Conservation (phyloP, 2,329 filamentous ascomycete genomes). For the Exutisphaerella laricina region DNA sequence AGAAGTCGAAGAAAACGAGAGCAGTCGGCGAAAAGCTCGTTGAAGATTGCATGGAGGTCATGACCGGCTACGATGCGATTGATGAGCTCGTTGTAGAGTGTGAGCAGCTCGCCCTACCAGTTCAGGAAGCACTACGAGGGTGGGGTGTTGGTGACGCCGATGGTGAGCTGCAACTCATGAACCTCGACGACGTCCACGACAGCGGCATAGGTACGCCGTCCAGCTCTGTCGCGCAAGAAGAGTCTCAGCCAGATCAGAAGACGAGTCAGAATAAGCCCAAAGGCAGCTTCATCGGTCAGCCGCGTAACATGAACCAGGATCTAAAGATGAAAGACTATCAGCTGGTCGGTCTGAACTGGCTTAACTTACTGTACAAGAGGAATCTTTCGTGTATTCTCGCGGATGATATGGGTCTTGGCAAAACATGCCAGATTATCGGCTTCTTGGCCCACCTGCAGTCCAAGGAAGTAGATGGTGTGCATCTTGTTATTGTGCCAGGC, state of each 20-base stretch:
- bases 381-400: conserved; percentile 84
- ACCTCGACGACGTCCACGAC: conserved; percentile 52
- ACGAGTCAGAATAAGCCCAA: conserved; percentile 41
- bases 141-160: conserved; percentile 61
- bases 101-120: conserved; percentile 63
- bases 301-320: conserved; percentile 67
- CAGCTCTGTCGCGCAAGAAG: conserved; percentile 32
- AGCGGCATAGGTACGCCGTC: conserved; percentile 62
- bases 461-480: conserved; percentile 60
- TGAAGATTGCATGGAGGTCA: conserved; percentile 65
- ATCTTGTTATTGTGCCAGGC: conserved; percentile 84
- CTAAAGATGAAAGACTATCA: conserved; percentile 88
- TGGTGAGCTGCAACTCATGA: conserved; percentile 57
- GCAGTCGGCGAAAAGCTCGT: conserved; percentile 62
- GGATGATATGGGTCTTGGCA: conserved; percentile 93
- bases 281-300: conserved; percentile 56
- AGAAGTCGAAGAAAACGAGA: conserved; percentile 43
- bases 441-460: conserved; percentile 80
- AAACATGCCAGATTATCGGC: conserved; percentile 94
- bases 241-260: conserved; percentile 18
- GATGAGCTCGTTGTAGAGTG: conserved; percentile 75
- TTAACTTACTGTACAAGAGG: conserved; percentile 74
- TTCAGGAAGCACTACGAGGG: conserved; percentile 58
- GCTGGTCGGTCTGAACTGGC: conserved; percentile 90
- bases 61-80: conserved; percentile 72